These are phyloP conservation scores for Myriosclerotinia scirpicola DNA, from an alignment of 2,329 filamentous ascomycete genomes.

Conservation along the genomic window DNA sequence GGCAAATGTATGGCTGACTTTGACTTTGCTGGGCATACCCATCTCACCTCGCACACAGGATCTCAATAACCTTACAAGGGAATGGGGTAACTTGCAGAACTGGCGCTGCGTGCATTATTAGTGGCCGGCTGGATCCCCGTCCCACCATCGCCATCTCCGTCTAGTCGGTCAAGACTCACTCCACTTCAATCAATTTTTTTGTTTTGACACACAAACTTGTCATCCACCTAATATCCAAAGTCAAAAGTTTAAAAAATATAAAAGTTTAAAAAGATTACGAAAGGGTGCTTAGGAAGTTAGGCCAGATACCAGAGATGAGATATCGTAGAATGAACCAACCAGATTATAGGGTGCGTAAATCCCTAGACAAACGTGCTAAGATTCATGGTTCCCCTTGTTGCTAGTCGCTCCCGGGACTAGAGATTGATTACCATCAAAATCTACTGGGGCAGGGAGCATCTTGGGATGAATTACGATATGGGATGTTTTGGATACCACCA, in stretches of 20 bases:
- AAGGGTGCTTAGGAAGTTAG: constrained; percentile 3
- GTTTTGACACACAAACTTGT: neutral
- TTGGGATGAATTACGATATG: constrained; percentile 10
- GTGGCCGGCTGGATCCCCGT: constrained; percentile 15
- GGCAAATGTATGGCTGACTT: constrained; percentile 23
- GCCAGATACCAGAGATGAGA: constrained; percentile 7
- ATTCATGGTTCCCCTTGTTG: constrained; percentile 3
- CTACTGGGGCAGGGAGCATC: neutral
- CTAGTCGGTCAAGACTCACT: constrained; percentile 21
- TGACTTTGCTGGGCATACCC: constrained; percentile 8
- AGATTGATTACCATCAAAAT: constrained; percentile 11
- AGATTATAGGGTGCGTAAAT: constrained; percentile 3
- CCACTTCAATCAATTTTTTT: constrained; percentile 7
- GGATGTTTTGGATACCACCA: constrained; percentile 8
- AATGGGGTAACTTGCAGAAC: constrained; percentile 12
- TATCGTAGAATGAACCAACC: constrained; percentile 19
- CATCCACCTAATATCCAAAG: constrained; percentile 7
- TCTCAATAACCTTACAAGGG: constrained; percentile 12
- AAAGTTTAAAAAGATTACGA: constrained; percentile 8
- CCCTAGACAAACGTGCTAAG: constrained; percentile 11
- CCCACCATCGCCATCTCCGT: constrained; percentile 24
- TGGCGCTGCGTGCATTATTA: constrained; percentile 16
- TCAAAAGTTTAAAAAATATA: neutral
- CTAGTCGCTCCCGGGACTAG: constrained; percentile 18
- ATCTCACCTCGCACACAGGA: constrained; percentile 13